Percentiles rank a stretch among this genome's conserved stretches.
These are phyloP conservation scores for Penicillium steckii DNA, from an alignment of 495 filamentous ascomycete species.

Conservation along the genomic window DNA sequence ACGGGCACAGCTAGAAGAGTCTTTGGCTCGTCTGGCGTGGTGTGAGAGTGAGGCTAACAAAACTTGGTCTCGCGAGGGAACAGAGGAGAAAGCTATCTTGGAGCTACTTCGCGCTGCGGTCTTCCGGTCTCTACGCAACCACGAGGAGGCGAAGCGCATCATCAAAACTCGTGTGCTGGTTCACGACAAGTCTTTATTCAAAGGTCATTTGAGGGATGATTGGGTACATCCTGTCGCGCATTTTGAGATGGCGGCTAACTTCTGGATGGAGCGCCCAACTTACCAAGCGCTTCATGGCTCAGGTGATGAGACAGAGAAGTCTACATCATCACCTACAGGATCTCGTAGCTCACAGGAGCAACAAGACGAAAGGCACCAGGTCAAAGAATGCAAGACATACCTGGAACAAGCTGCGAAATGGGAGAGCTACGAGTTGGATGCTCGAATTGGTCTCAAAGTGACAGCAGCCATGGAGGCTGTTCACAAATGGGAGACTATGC, in stretches of 20 bases:
- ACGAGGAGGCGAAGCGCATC: constrained; percentile 61
- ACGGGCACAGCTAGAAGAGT: constrained; percentile 58
- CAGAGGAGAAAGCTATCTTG: constrained; percentile 73
- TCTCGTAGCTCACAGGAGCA: constrained; percentile 12
- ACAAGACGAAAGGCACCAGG: constrained; percentile 48
- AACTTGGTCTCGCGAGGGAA: constrained; percentile 55
- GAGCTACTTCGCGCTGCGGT: constrained; percentile 67
- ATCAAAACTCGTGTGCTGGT: constrained; percentile 59
- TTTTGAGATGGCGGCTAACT: constrained; percentile 84
- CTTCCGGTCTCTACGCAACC: constrained; percentile 58
- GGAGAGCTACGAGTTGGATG: constrained; percentile 86
- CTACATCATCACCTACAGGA: too few species aligned
- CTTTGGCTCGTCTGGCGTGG: constrained; percentile 65
- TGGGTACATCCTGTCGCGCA: constrained; percentile 78
- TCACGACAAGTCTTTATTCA: constrained; percentile 68
- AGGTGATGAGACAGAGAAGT: constrained; percentile 13
- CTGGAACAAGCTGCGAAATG: constrained; percentile 77
- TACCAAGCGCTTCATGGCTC: constrained; percentile 34
- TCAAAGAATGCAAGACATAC: constrained; percentile 67
- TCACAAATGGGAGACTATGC: constrained; percentile 56
- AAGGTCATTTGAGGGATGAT: constrained; percentile 72
- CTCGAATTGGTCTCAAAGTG: constrained; percentile 80
- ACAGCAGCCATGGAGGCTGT: constrained; percentile 77
- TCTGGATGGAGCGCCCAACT: constrained; percentile 65
- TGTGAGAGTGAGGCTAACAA: constrained; percentile 53